Percentiles rank a stretch among this genome's conserved stretches.
These are phyloP conservation scores for Apiospora aurea DNA, from an alignment of 2,329 filamentous ascomycete genomes.

Conservation along the genomic window DNA sequence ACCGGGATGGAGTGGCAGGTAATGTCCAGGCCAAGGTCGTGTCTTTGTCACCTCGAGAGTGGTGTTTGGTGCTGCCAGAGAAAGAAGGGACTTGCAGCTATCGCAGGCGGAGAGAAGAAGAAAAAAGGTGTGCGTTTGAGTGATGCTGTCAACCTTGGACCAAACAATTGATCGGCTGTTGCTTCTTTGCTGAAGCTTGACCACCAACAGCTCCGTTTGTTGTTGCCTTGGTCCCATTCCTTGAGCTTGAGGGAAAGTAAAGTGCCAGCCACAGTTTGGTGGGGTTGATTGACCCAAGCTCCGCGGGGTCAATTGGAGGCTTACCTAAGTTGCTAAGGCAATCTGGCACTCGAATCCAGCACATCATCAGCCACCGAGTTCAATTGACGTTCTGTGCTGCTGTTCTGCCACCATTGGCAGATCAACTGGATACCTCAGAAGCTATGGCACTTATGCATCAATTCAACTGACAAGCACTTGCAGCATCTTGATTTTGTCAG, in stretches of 20 bases:
- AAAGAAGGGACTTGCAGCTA: neutral
- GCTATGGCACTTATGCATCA: too few relatives aligned
- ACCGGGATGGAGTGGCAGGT: neutral
- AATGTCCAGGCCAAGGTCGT: neutral
- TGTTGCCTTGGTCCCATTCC: neutral
- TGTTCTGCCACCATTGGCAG: too few relatives aligned
- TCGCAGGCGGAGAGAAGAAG: neutral
- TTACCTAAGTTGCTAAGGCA: too few relatives aligned
- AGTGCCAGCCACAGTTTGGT: constrained; percentile 5
- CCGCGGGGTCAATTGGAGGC: neutral
- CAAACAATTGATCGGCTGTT: neutral
- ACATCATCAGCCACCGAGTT: neutral
- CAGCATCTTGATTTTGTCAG: too few relatives aligned
- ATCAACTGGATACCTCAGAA: too few relatives aligned
- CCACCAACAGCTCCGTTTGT: neutral
- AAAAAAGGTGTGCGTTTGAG: neutral
- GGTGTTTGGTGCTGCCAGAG: neutral
- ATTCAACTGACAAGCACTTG: too few relatives aligned
- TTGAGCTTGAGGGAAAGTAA: neutral
- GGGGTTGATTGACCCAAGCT: constrained; percentile 10
- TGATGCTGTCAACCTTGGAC: neutral
- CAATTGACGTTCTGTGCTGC: too few relatives aligned
- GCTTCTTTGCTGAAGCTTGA: neutral
- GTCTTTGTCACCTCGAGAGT: neutral
- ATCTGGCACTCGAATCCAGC: neutral